Conservation (phyloP, 164 flowering plant genomes). For the Taxillus chinensis region DNA sequence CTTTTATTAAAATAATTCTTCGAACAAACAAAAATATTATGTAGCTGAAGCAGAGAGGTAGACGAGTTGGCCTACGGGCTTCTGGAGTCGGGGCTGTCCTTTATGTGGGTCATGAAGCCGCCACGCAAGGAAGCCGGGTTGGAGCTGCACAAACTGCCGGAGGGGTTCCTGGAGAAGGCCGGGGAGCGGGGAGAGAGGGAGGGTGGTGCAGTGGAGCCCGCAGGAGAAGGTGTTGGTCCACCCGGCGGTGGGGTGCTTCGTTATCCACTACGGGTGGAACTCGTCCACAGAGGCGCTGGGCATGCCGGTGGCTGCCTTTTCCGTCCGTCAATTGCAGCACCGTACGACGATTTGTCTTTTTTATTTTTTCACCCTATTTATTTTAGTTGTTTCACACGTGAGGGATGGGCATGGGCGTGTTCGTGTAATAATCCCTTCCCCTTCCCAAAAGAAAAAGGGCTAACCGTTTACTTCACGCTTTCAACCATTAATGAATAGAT, state of each 20-base stretch:
- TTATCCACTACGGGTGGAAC: constrained; percentile 86
- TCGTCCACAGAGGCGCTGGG: constrained; percentile 55
- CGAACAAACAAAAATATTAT: no score
- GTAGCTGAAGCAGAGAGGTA: constrained; percentile 27
- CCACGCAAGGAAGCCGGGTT: constrained; percentile 7
- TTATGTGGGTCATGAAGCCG: constrained; percentile 34
- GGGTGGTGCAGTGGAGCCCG: constrained; percentile 56
- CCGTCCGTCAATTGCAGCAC: constrained; percentile 6
- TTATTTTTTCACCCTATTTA: no score
- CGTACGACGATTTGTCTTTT: no score
- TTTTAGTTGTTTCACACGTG: no score
- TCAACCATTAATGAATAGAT: no score
- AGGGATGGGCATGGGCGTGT: no score
- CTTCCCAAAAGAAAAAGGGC: no score
- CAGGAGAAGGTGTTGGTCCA: constrained; percentile 57
- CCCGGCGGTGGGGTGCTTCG: constrained; percentile 46
- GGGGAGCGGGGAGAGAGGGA: constrained; percentile 42
- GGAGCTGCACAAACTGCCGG: constrained; percentile 22
- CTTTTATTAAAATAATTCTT: no score
- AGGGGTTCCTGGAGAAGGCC: constrained; percentile 35
- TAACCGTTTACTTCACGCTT: no score
- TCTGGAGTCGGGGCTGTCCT: constrained; percentile 7
- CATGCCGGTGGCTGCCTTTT: constrained; percentile 47
- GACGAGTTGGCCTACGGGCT: constrained; percentile 58
- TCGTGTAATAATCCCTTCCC: no score